These are phyloP conservation scores for Trichoderma gracile DNA, from an alignment of 2,329 filamentous ascomycete species.

Conservation along the genomic window DNA sequence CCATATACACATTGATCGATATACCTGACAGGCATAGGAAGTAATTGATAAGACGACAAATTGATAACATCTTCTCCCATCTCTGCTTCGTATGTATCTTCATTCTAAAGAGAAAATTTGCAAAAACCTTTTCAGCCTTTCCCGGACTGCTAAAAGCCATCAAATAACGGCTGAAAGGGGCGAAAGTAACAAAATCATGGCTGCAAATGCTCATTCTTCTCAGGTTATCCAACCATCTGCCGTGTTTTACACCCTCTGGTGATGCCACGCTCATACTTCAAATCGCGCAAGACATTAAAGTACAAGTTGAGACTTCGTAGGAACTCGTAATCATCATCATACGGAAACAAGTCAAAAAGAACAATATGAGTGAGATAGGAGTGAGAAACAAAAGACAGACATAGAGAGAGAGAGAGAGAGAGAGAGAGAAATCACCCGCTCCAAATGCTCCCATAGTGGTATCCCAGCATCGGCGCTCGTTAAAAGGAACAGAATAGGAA, in stretches of 20 bases:
- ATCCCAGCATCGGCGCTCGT: slow-evolving; percentile 36
- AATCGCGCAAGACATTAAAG: not conserved
- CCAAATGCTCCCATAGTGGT: slow-evolving; percentile 33
- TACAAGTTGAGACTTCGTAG: not conserved
- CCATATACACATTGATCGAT: not conserved
- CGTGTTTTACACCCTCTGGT: slow-evolving; percentile 7
- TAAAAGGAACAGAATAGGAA: slow-evolving; percentile 27
- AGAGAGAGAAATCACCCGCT: slow-evolving; percentile 22
- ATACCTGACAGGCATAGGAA: not conserved
- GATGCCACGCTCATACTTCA: slow-evolving; percentile 22
- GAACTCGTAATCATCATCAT: slow-evolving; percentile 28
- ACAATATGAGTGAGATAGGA: not conserved
- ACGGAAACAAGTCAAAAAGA: slow-evolving; percentile 23
- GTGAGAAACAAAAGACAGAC: slow-evolving; percentile 1
- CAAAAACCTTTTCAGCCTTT: not conserved
- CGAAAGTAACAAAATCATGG: not conserved
- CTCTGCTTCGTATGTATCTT: not conserved
- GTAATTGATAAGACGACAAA: not conserved
- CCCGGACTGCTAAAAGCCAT: not conserved
- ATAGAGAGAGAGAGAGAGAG: not conserved
- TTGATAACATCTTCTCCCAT: not conserved
- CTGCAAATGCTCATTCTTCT: slow-evolving; percentile 19
- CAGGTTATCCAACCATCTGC: slow-evolving; percentile 20
- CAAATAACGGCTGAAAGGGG: not conserved
- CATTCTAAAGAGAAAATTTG: not conserved